Conservation (phyloP, 2,329 filamentous ascomycete species). For the Fusarium acutatum region DNA sequence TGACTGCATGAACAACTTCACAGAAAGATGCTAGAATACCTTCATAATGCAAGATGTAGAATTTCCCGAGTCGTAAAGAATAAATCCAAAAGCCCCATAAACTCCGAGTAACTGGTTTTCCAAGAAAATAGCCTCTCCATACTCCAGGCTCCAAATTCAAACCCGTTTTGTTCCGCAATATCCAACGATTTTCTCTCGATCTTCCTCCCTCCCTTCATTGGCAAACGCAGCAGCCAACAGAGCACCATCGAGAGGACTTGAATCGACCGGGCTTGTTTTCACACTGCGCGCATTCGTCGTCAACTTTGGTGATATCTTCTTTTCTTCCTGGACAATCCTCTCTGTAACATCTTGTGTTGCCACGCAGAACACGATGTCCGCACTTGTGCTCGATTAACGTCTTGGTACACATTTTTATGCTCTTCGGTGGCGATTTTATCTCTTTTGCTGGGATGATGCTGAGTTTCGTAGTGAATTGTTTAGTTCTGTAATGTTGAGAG, state of each 20-base stretch:
- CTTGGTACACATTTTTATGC: constrained; percentile 45
- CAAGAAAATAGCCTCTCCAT: constrained; percentile 1
- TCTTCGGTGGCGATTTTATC: not conserved
- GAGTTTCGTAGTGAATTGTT: not conserved
- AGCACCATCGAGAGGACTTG: constrained; percentile 50
- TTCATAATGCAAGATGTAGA: not conserved
- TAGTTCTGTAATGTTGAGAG: not conserved
- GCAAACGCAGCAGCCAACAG: constrained; percentile 46
- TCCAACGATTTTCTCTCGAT: not conserved
- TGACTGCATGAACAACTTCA: not conserved
- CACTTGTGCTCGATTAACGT: constrained; percentile 48
- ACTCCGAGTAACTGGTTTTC: not conserved
- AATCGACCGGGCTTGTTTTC: constrained; percentile 41
- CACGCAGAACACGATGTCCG: constrained; percentile 48
- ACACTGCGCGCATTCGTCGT: constrained; percentile 48
- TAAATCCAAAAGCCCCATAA: not conserved
- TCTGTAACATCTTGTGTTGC: constrained; percentile 48
- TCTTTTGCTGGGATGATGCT: not conserved
- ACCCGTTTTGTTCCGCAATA: constrained; percentile 6
- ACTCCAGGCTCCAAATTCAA: constrained; percentile 12
- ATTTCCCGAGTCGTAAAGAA: not conserved
- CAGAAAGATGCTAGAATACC: not conserved
- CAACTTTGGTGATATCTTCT: constrained; percentile 44
- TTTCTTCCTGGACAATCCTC: constrained; percentile 44
- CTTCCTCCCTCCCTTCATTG: constrained; percentile 24